Conservation (phyloP, 257 asterid species). For the Penstemon newberryi region DNA sequence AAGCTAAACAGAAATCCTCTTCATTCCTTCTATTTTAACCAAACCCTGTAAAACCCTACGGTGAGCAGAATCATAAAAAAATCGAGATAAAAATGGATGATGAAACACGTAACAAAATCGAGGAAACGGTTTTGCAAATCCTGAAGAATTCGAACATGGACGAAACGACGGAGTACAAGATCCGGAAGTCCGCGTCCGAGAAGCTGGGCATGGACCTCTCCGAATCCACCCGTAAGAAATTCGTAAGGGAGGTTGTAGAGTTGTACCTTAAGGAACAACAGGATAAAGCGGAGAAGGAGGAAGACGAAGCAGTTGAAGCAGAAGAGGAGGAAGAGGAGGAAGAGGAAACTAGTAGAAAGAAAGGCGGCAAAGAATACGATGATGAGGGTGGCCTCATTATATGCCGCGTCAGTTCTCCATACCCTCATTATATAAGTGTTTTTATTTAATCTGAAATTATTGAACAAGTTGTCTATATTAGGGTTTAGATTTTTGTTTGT, state of each 20-base stretch:
- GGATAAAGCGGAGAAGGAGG: conserved; percentile 39
- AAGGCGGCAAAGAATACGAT: conserved; percentile 13
- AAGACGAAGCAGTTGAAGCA: conserved; percentile 15
- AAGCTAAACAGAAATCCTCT: too few relatives aligned
- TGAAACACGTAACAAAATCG: conserved; percentile 54
- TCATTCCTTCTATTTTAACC: too few relatives aligned
- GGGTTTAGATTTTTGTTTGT: background rate
- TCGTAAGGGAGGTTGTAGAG: conserved; percentile 75
- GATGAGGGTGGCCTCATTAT: conserved; percentile 78
- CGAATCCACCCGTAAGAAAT: conserved; percentile 57
- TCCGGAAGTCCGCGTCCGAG: conserved; percentile 43
- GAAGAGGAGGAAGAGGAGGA: conserved; percentile 41
- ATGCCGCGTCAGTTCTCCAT: conserved; percentile 63
- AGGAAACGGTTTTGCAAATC: conserved; percentile 67
- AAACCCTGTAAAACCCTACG: too few relatives aligned
- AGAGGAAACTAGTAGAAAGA: conserved; percentile 26
- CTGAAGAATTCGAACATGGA: conserved; percentile 66
- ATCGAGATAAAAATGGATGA: conserved; percentile 45
- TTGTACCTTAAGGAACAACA: conserved; percentile 59
- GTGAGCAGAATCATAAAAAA: too few relatives aligned
- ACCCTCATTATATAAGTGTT: too few relatives aligned
- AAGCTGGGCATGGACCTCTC: conserved; percentile 72
- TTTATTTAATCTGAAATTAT: too few relatives aligned
- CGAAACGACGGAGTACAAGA: conserved; percentile 48
- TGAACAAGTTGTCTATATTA: background rate